Evolutionary conservation across 1,284 basidiomycete genomes (phyloP), one percentile per base, ranked within the genome.

Genomic region (Cryptococcus sp.): DNA sequence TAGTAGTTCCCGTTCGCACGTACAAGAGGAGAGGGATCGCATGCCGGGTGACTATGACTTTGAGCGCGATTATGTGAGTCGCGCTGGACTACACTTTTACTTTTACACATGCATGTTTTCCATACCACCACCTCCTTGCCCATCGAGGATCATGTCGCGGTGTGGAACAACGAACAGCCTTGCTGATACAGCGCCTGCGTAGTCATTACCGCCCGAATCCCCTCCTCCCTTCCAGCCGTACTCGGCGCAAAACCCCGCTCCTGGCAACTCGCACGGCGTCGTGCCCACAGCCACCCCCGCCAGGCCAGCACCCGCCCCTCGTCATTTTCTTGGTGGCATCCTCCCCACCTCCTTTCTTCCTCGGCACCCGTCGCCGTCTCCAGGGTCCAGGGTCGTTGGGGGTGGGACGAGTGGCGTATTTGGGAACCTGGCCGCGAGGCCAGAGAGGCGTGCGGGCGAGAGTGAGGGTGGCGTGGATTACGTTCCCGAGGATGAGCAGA

Each of bases 331-430:
- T 4, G 87, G 89, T 16, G 82, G 84, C 5, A 72, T 93, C 50
- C 76, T 92, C 1, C 90, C 90, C 0, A 83, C 84, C 3, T 85
- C 88, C 58, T 91, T 92, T 70, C 77, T 83, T 23, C 82, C 80
- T 1, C 45, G 79, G 69, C 28, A 74, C 66, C 38, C 65, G 28
- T 61, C 66, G 69, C 64, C 47, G 65, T 60, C 62, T 77, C 53
- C 49, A 16, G 60, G 53, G 18, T 52, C 59, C 9, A 55, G 66
- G 38, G 59, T 66, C 0, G 51, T 69, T 16, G 87, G 90, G 1
- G 83, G 81, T 9, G 85, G 89, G 45, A 93, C 95, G 68, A 93
- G 96, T 67, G 95, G 95, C 13, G 94, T 99, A 5, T 99, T 98
- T 75, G 87, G 89, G 45, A 99, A 98, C 72, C 85, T 99, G 38